phyloP scores from a whole-genome alignment of 495 filamentous ascomycete genomes.

The Penicillium paradoxum region DNA sequence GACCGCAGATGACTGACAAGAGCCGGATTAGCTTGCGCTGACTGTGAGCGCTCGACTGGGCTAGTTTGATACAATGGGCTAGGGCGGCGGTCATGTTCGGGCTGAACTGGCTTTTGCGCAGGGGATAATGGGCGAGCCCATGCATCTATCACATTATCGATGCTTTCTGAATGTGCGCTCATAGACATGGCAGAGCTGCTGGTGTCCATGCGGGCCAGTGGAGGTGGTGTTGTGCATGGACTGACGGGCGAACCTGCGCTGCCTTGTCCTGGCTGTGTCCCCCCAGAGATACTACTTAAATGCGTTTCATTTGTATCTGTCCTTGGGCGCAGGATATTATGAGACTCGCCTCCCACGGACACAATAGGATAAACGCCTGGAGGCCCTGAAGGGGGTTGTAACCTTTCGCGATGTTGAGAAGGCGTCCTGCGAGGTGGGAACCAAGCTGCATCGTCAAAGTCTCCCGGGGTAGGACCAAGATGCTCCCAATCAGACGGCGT shows the following conservation, averaged over 20 bases:
- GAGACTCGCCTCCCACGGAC: neutral
- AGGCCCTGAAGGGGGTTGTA: conserved; percentile 11
- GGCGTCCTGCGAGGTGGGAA: conserved; percentile 22
- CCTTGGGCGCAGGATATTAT: neutral
- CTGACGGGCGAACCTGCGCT: conserved; percentile 24
- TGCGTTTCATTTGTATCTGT: conserved; percentile 7
- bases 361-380: conserved; percentile 6
- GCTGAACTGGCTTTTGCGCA: conserved; percentile 8
- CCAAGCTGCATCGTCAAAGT: conserved; percentile 31
- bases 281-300: neutral
- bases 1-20: neutral
- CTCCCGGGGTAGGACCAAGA: conserved; percentile 35
- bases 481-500: conserved; percentile 60
- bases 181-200: conserved; percentile 22
- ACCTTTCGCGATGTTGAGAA: conserved; percentile 6
- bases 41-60: conserved; percentile 13
- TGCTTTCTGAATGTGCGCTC: conserved; percentile 31
- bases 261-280: neutral
- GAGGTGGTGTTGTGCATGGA: conserved; percentile 16
- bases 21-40: neutral
- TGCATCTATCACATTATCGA: conserved; percentile 42
- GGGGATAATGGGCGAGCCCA: conserved; percentile 33
- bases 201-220: conserved; percentile 27
- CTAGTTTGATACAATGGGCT: conserved; percentile 1
- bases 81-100: neutral